These are phyloP conservation scores for Jackrogersella multiformis DNA, from an alignment of 495 filamentous ascomycete species.

Conservation along the genomic window DNA sequence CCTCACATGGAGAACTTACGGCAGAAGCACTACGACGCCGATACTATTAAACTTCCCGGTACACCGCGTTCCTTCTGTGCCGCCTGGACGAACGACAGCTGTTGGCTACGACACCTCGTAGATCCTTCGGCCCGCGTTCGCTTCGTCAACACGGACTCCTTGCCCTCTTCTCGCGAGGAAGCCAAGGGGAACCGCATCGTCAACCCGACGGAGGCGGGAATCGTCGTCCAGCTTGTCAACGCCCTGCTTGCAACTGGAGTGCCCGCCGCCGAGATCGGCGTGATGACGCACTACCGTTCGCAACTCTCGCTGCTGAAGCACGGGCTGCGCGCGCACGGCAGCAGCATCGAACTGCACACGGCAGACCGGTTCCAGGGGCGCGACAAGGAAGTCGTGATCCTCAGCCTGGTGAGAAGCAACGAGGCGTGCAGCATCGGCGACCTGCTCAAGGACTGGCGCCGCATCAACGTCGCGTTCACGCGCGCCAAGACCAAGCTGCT, in stretches of 20 bases:
- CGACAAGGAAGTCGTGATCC: slow-evolving; percentile 90
- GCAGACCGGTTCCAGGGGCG: slow-evolving; percentile 96
- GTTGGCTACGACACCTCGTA: slow-evolving; percentile 86
- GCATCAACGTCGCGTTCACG: slow-evolving; percentile 96
- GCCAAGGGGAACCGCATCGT: slow-evolving; percentile 83
- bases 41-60: slow-evolving; percentile 43
- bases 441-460: slow-evolving; percentile 86
- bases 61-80: slow-evolving; percentile 61
- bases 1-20: slow-evolving; percentile 63
- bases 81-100: slow-evolving; percentile 59
- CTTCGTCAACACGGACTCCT: slow-evolving; percentile 86
- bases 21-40: slow-evolving; percentile 63
- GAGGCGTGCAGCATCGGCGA: slow-evolving; percentile 82
- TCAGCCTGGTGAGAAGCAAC: slow-evolving; percentile 88
- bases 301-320: slow-evolving; percentile 72
- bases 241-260: slow-evolving; percentile 78
- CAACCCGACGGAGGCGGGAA: slow-evolving; percentile 79
- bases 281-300: slow-evolving; percentile 97
- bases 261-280: slow-evolving; percentile 80
- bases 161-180: slow-evolving; percentile 72
- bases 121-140: slow-evolving; percentile 74
- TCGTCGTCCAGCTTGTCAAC: slow-evolving; percentile 81
- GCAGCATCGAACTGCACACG: slow-evolving; percentile 88
- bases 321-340: slow-evolving; percentile 48
- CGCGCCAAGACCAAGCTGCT: slow-evolving; percentile 89